Evolutionary conservation across 345 rosid species (phyloP), one percentile per base, ranked within the genome.

Genomic region (Draba incana): DNA sequence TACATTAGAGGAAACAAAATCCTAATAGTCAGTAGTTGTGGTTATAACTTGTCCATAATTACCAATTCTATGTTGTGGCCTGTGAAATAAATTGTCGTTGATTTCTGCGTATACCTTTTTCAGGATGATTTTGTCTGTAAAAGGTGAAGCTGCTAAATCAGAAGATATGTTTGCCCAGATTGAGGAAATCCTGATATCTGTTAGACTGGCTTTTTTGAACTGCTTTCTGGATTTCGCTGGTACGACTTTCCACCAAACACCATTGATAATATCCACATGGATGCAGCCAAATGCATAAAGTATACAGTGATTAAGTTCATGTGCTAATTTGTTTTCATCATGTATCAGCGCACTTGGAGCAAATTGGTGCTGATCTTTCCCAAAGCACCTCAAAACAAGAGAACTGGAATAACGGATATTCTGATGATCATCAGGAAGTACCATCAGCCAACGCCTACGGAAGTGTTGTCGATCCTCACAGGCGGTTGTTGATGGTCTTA

Each of bases 211-310:
- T 13, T 86, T 91, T 80, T 74, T 94, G 66, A 94, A 94, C 68
- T 92, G 98, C 77, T 94, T 91, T 78, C 84, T 94, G 66, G 99
- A 94, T 85, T 94, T 94, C 79, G 98, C 96, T 68, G 98, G 98
- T 93, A 88, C 16, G 47, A 55, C 47, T 46, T 68, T 56, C 10
- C 28, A 61, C 74, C 53, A 12, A 37, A 61, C 30, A 15, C 25
- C 37, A 4, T 45, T 53, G n/a, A 49, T 38, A 28, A 20, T 37
- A 46, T 38, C 52, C 55, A 2, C 46, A 23, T 62, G 16, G 15
- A 43, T 51, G 52, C 54, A 30, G 27, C 30, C 24, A 64, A 49
- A 27, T 51, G 54, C 31, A 61, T 12, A 53, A 42, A 45, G 16
- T 46, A 3, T 30, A 31, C 13, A 53, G 27, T 44, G 30, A 10